These are phyloP conservation scores for Grigorovia humatica DNA, from an alignment of 805 yeast genomes.

Conservation along the genomic window DNA sequence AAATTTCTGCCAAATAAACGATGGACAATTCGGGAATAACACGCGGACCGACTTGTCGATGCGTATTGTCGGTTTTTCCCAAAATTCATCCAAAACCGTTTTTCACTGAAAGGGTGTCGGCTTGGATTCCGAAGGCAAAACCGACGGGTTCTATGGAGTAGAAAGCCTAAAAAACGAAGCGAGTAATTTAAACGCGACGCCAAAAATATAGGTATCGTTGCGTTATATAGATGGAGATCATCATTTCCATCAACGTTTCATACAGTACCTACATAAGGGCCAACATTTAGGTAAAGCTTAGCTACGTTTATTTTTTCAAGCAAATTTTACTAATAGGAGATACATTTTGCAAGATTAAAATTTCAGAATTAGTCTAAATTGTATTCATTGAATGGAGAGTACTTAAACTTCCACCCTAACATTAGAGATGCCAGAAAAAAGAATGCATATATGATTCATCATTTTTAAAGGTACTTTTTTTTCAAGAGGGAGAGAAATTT, in stretches of 20 bases:
- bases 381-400: slow-evolving; percentile 66
- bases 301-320: neutral
- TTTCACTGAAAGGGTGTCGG: no score
- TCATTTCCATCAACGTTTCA: no score
- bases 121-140: no score
- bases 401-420: slow-evolving; percentile 52
- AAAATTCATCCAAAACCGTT: neutral
- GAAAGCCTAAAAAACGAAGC: no score
- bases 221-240: no score
- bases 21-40: neutral
- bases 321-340: neutral
- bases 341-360: neutral
- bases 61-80: neutral
- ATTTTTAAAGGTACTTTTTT: slow-evolving; percentile 1
- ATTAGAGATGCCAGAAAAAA: slow-evolving; percentile 93
- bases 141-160: no score
- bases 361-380: slow-evolving; percentile 41
- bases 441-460: slow-evolving; percentile 7
- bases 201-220: no score
- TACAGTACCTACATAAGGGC: no score
- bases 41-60: neutral
- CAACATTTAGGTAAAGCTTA: no score
- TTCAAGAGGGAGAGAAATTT: neutral
- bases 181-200: no score
- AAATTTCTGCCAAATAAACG: neutral